Base-by-base conservation (phyloP, 169 alveolate genomes). In the Eimeria necatrix region DNA sequence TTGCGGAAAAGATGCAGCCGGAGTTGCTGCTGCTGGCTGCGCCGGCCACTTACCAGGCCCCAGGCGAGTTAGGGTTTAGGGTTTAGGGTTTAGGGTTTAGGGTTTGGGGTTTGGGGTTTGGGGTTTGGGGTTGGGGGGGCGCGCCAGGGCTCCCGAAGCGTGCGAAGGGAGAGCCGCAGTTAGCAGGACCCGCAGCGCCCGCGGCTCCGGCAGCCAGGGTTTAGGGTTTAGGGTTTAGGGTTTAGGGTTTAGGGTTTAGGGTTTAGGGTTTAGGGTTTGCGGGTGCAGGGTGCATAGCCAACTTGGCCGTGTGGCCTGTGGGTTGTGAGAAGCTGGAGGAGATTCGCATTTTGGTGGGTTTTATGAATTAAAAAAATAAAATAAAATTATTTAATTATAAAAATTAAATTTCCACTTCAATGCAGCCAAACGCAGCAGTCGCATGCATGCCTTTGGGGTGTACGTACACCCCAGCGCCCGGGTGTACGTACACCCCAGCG, bases 181-280 rank as follows among this genome's bases (percentile, higher is more conserved):
- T n/a, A 56, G 64, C 64, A 56, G 14, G 20, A 56, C 20, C 64
- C 8, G 14, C 64, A 56, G 64, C 64, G 14, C 20, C 64, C 8
- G 64, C 64, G 14, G 64, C 64, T 9, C 8, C 64, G 14, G 64
- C 64, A 56, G 64, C 64, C 64, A n/a, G n/a, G n/a, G n/a, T n/a
- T n/a, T n/a, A n/a, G n/a, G n/a, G n/a, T n/a, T n/a, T n/a, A 74
- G 85, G 85, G 85, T 74, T 74, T 74, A 41, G 56, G 52, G 85
- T 74, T 68, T 61, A 61, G 4, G 73, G 73, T 10, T 61, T n/a
- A n/a, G n/a, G n/a, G 8, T 56, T 56, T 14, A 9, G 64, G 85
- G 85, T 74, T 32, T 46, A 74, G 85, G 85, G n/a, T 74, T 49
- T 46, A 74, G 64, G 14, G 64, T 56, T 14, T 56, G 64, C 64